Evolutionary conservation across 495 filamentous ascomycete genomes (phyloP), one percentile per base, ranked within the genome.

Genomic region (Penicillium turbatum): DNA sequence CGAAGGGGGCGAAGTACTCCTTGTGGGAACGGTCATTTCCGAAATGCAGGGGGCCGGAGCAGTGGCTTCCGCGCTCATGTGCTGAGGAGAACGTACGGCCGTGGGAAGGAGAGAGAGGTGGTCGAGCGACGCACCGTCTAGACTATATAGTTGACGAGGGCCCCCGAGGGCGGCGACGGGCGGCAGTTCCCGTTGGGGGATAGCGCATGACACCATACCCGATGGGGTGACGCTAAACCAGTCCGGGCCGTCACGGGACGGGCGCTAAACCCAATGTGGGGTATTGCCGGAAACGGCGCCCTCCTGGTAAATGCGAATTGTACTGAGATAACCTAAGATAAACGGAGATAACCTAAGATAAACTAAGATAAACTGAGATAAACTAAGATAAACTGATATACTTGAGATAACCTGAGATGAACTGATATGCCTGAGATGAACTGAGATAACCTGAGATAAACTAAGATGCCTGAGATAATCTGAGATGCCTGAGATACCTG

Each of bases 221-320:
- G 41, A 44, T 44, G 3, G 24, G 24, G 41, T 15, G 41, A 44
- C 24, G 41, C 41, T 44, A 49, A 49, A 49, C 46, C 31, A n/a
- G 32, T 1, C 6, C 30, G 9, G 44, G 27, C 2, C 44, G 5
- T 1, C 29, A 11, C 5, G 5, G 44, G 30, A 16, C 44, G 44
- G 44, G 30, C 44, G 44, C 44, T 47, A 49, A 49, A 49, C 46
- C 31, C 19, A 49, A 49, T n/a, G 17, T 15, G 46, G 32, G 34
- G 46, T 32, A 32, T 38, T 49, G 46, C 46, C 46, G 19, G 10
- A 49, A 49, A 37, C 34, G 34, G 46, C 46, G 7, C 10, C 34
- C 46, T 10, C 5, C 46, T 49, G 46, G 46, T 49, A 49, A 49
- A 49, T 49, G 10, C 34, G 31, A 49, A 13, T 49, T 49, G 46